Conservation (phyloP, 2,329 filamentous ascomycete species). For the Sclerotinia subarctica region DNA sequence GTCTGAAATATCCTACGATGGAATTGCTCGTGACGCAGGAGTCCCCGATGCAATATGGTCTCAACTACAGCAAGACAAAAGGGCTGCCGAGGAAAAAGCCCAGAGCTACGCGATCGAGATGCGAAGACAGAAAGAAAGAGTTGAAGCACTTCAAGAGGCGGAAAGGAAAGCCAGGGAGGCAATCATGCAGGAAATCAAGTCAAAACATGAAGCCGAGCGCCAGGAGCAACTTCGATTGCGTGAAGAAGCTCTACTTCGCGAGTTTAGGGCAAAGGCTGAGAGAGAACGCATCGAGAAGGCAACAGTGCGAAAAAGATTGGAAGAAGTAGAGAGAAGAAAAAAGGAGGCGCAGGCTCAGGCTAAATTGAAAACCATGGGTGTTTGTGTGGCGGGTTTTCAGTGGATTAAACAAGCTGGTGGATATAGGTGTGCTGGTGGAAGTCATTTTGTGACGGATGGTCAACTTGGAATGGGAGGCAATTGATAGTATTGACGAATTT, state of each 20-base stretch:
- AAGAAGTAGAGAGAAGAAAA: slow-evolving; percentile 42
- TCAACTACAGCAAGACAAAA: slow-evolving; percentile 53
- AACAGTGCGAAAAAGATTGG: slow-evolving; percentile 41
- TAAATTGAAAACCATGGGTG: slow-evolving; percentile 52
- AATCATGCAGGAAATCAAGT: slow-evolving; percentile 23
- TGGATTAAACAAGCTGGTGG: slow-evolving; percentile 61
- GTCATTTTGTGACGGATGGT: slow-evolving; percentile 51
- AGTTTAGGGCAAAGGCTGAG: slow-evolving; percentile 36
- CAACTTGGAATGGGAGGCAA: slow-evolving; percentile 29
- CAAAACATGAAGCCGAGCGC: slow-evolving; percentile 14
- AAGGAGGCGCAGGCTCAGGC: slow-evolving; percentile 44
- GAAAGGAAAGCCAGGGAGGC: slow-evolving; percentile 22
- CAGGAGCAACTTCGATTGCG: slow-evolving; percentile 22
- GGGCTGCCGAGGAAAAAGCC: slow-evolving; percentile 31
- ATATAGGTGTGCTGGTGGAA: slow-evolving; percentile 60
- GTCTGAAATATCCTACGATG: no score
- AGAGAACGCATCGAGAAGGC: slow-evolving; percentile 36
- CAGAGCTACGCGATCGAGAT: background rate
- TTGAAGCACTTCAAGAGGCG: slow-evolving; percentile 18
- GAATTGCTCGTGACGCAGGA: slow-evolving; percentile 48
- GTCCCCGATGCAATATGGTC: slow-evolving; percentile 61
- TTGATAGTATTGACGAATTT: no score
- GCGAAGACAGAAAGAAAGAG: slow-evolving; percentile 15
- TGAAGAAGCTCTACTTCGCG: slow-evolving; percentile 36
- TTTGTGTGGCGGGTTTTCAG: slow-evolving; percentile 53